Evolutionary conservation across 2,329 filamentous ascomycete species (phyloP).

Genomic region (Pestalotiopsis fici): DNA sequence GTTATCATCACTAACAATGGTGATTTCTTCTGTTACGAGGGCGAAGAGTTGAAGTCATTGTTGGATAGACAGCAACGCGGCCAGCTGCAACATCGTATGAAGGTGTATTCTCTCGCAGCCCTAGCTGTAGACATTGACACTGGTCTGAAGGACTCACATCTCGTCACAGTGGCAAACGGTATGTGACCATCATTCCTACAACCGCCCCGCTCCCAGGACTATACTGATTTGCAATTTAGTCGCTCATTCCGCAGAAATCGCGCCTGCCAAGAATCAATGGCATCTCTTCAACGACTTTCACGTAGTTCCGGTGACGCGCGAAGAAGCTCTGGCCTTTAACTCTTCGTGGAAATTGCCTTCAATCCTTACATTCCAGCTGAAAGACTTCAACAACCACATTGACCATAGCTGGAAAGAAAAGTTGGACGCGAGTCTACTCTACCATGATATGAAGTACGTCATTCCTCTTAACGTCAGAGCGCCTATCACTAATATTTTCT

Average conservation of each 20-base stretch:
- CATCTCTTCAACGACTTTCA: conserved; percentile 97
- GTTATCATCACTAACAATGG: conserved; percentile 87
- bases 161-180: conserved; percentile 91
- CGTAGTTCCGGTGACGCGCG: conserved; percentile 75
- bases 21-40: conserved; percentile 95
- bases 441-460: conserved; percentile 63
- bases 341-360: conserved; percentile 91
- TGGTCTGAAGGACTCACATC: conserved; percentile 82
- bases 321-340: conserved; percentile 88
- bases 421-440: conserved; percentile 83
- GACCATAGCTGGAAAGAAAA: conserved; percentile 84
- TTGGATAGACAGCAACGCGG: conserved; percentile 63
- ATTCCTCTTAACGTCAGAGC: not conserved
- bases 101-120: conserved; percentile 89
- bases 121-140: conserved; percentile 89
- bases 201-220: not conserved
- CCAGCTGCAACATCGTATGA: conserved; percentile 76
- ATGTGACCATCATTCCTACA: conserved; percentile 17
- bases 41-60: conserved; percentile 71
- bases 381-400: conserved; percentile 76
- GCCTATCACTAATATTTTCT: conserved; percentile 21
- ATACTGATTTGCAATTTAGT: conserved; percentile 45
- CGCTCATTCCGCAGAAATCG: conserved; percentile 62
- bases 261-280: conserved; percentile 72
- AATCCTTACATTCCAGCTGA: conserved; percentile 83